These are phyloP conservation scores for Microbotryum violaceum DNA, from an alignment of 1,284 basidiomycete species.

Conservation along the genomic window DNA sequence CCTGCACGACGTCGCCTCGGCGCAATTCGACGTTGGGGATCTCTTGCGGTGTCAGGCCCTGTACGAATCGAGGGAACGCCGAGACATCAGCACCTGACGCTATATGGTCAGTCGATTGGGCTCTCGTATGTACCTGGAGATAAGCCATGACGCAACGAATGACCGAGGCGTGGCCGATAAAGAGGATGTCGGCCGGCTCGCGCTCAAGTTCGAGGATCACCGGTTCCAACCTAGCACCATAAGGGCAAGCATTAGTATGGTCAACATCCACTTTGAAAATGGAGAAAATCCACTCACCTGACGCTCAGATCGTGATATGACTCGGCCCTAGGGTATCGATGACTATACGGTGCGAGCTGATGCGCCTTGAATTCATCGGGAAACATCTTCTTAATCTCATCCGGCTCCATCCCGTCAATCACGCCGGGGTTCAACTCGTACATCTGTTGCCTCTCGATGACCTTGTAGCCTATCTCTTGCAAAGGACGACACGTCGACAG, in stretches of 20 bases:
- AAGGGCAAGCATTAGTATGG: slow-evolving; percentile 4
- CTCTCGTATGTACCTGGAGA: slow-evolving; percentile 17
- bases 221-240: slow-evolving; percentile 53
- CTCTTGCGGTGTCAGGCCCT: slow-evolving; percentile 89
- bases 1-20: slow-evolving; percentile 35
- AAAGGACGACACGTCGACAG: slow-evolving; percentile 96
- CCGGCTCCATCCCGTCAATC: slow-evolving; percentile 76
- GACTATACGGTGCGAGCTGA: slow-evolving; percentile 84
- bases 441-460: slow-evolving; percentile 92
- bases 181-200: slow-evolving; percentile 59
- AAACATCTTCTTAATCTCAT: slow-evolving; percentile 81
- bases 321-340: slow-evolving; percentile 76
- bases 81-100: neutral
- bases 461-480: slow-evolving; percentile 54
- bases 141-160: slow-evolving; percentile 73
- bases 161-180: slow-evolving; percentile 74
- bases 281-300: slow-evolving; percentile 34
- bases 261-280: neutral
- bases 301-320: slow-evolving; percentile 83
- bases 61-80: slow-evolving; percentile 43
- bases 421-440: slow-evolving; percentile 84
- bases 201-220: slow-evolving; percentile 76
- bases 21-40: slow-evolving; percentile 89
- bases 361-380: slow-evolving; percentile 92
- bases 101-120: too few relatives aligned